Evolutionary conservation across 768 basidiomycete species (phyloP).

Genomic region (Trametes meyenii): DNA sequence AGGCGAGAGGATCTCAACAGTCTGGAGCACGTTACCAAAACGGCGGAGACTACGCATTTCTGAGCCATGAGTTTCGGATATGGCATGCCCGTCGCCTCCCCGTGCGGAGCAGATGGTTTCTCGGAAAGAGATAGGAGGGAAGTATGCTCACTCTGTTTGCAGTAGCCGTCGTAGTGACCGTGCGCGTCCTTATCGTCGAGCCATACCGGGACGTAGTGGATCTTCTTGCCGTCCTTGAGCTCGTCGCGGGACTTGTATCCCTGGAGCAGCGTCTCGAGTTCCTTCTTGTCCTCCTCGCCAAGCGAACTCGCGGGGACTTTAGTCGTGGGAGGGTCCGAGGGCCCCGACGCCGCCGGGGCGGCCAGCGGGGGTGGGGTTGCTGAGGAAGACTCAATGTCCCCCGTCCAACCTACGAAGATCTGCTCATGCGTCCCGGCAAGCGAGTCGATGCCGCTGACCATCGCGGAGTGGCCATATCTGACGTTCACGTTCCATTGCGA

Average conservation of each 20-base stretch:
- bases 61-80: constrained; percentile 1
- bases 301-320: constrained; percentile 56
- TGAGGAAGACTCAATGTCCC: constrained; percentile 68
- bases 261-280: constrained; percentile 66
- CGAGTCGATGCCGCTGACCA: constrained; percentile 91
- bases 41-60: constrained; percentile 6
- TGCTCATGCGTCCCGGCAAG: constrained; percentile 86
- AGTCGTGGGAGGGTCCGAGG: constrained; percentile 17
- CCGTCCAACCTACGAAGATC: constrained; percentile 92
- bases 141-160: constrained; percentile 83
- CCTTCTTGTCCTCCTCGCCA: constrained; percentile 60
- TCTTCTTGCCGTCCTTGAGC: constrained; percentile 52
- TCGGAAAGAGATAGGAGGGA: constrained; percentile 1
- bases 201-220: constrained; percentile 89
- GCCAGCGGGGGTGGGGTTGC: constrained; percentile 35
- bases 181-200: constrained; percentile 87
- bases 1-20: neutral
- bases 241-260: constrained; percentile 66
- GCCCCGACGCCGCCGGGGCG: constrained; percentile 27
- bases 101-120: constrained; percentile 2
- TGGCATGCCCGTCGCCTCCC: neutral
- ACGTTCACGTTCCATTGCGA: constrained; percentile 74
- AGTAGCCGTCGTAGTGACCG: constrained; percentile 96
- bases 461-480: constrained; percentile 90
- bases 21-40: constrained; percentile 9